Base-by-base conservation (phyloP, 2,329 filamentous ascomycete species). In the Fusarium miscanthi region DNA sequence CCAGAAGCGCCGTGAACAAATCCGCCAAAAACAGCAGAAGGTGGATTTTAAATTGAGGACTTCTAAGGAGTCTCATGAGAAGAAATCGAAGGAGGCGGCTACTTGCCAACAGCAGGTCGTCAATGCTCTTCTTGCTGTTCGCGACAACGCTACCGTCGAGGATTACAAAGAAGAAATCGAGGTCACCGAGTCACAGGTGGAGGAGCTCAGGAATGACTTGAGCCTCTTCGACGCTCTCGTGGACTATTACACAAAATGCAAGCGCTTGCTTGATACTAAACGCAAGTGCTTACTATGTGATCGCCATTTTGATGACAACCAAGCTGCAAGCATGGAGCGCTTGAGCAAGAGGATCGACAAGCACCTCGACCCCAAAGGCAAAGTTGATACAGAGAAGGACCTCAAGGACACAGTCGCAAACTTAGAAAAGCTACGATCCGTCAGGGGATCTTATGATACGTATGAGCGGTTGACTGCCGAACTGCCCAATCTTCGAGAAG, bases 221-320 rank as follows among this genome's bases (percentile, higher is more conserved):
- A 91, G 90, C 61, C 89, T 93, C 57, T 92, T 88, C 71, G 89
- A 90, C 56, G 89, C 90, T 35, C 85, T 95, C 70, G 88, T 91
- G 52, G 87, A 91, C 19, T 97, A 94, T 80, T 94, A 93, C 79
- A 84, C 84, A 48, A 88, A 89, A 57, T 94, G 92, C 77, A 84
- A 94, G 56, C 86, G 89, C 40, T 87, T 86, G 27, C 87, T 93
- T 16, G 87, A 92, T 60, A 85, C 89, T 38, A 88, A 92, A 59
- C 92, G 94, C 74, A 88, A 88, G 48, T 98, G 95, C 80, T 87
- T 90, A 38, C 89, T 96, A 27, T 98, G 95, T 78, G 87, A 89
- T 46, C 89, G 94, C 59, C 81, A 86, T 8, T 94, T 97, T 79
- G 84, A 85, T 81, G 89, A 89, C 77, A 83, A 86, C 76, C 84